Evolutionary conservation across 2,329 filamentous ascomycete genomes (phyloP), one percentile per base, ranked within the genome.

Genomic region (Trichoderma afroharzianum): DNA sequence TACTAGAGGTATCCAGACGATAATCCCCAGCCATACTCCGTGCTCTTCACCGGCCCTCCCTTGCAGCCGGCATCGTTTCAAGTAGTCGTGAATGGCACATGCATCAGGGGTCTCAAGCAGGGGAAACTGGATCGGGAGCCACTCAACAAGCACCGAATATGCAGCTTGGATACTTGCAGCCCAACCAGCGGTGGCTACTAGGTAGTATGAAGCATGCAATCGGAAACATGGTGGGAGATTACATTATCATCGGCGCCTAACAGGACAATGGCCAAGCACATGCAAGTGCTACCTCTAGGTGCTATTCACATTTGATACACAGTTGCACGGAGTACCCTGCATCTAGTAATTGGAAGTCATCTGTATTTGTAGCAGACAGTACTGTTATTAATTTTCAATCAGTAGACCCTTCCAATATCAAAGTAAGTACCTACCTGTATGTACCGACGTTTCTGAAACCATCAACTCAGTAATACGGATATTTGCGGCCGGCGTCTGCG

Each of bases 91-190:
- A 9, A 57, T 39, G 63, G 21, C 32, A 67, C 47, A 53, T 8
- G 14, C 47, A 26, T 59, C 64, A n/a, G 47, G 53, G 53, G 53
- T 68, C 39, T 47, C 55, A 61, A 18, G 66, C 67, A 39, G 67
- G 57, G 57, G 36, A 53, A 50, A 36, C 21, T 36, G 26, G 57
- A 28, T 62, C 57, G 11, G 21, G 57, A 62, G 67, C 67, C 67
- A 62, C 66, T 36, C 57, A 53, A 36, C 7, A 26, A 43, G 28
- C 57, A 21, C 39, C 14, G 30, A 53, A 62, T 28, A 53, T 62
- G 67, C 67, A 62, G 67, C 57, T 53, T 28, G 67, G 28, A 53
- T 50, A 50, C 28, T 50, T 59, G 57, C 67, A 69, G 67, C 67
- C 67, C 57, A 62, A 69, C 39, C 67, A 62, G 36, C 55, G 39